Evolutionary conservation across 164 flowering plant genomes (phyloP), one percentile per base, ranked within the genome.

Genomic region (Vitis amurensis): DNA sequence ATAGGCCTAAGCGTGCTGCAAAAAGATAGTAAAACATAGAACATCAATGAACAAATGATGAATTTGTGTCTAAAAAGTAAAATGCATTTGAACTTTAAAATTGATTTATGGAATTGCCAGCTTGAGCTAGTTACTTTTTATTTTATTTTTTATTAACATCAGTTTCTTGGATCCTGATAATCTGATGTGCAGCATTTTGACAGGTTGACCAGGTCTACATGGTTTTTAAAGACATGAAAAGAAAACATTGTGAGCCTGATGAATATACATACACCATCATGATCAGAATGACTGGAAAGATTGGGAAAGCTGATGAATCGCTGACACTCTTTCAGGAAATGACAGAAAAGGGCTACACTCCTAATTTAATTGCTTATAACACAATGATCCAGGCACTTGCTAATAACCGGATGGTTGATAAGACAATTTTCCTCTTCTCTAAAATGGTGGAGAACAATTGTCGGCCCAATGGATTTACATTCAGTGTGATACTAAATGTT

Each of bases 401-500:
- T 65, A 88, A 71, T 76, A 79, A 82, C 59, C 76, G 78, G 17
- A 87, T 89, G 94, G 84, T 86, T 27, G 93, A 90, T 55, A 90
- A 91, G 79, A 74, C 79, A 59, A 73, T 95, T 63, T 74, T 76
- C 74, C 71, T 95, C 60, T 91, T 93, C 78, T 79, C 84, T 3
- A 85, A 88, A 76, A 93, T 95, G 99, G 84, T 93, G 23, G 89
- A 88, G 69, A 87, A 79, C 44, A 76, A 84, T 57, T 93, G 97
- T 74, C 81, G 81, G 53, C 98, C 99, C 51, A 95, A 91, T 83
- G 98, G 91, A 55, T 93, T 90, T 69, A 93, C 99, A 6, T 90
- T 89, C 69, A 89, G 88, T 69, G 80, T 93, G 53, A 74, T 95
- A 73, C 74, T 95, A 74, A 73, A 83, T 59, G 79, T 72, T 56